Percentiles rank a stretch among this genome's conserved stretches.
Evolutionary conservation across 2,329 filamentous ascomycete species (phyloP).

Genomic region (Tolypocladium amazonense): DNA sequence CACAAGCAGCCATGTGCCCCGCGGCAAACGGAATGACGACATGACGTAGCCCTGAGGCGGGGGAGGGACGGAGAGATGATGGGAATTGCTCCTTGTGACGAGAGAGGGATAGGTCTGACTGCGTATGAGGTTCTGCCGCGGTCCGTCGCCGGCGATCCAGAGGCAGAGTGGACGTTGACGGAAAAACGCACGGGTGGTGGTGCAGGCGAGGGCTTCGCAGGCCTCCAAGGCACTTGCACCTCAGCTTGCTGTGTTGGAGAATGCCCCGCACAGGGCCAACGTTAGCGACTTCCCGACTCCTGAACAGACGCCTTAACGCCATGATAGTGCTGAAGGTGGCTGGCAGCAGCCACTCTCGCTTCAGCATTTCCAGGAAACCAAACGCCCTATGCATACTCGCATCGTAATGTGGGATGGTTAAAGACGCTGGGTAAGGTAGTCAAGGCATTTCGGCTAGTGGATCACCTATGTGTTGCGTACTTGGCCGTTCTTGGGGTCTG

Average conservation of each 20-base stretch:
- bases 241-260: neutral
- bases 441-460: neutral
- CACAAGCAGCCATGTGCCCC: slow-evolving; percentile 41
- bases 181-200: neutral
- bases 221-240: neutral
- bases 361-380: neutral
- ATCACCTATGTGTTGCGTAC: neutral
- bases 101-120: neutral
- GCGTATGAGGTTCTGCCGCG: neutral
- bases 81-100: neutral
- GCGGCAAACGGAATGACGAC: slow-evolving; percentile 35
- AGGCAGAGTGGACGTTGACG: neutral
- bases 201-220: neutral
- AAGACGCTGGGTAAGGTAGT: too few species aligned
- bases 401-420: neutral
- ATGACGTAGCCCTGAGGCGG: slow-evolving; percentile 25
- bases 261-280: neutral
- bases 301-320: neutral
- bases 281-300: neutral
- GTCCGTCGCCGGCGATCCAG: neutral
- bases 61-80: neutral
- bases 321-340: neutral
- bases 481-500: neutral
- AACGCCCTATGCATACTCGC: neutral
- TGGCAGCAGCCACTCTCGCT: neutral